These are phyloP conservation scores for Bimuria novae-zelandiae DNA, from an alignment of 2,329 filamentous ascomycete species.

Conservation along the genomic window DNA sequence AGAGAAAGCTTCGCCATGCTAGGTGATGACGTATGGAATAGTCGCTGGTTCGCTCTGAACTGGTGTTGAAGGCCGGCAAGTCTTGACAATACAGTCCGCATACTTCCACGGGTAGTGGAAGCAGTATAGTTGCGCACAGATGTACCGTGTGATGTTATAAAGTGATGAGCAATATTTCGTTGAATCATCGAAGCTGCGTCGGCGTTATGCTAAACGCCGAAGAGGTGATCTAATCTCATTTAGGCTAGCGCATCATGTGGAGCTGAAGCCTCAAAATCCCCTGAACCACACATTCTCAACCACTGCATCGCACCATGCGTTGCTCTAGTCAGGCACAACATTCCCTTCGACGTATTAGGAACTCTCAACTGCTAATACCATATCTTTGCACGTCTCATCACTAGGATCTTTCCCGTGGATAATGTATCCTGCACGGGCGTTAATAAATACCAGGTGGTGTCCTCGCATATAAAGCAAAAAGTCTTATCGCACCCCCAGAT, in stretches of 20 bases:
- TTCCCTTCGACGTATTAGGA: no score
- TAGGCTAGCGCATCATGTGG: not conserved
- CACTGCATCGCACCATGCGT: not conserved
- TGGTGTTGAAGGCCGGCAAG: slow-evolving; percentile 8
- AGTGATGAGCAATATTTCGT: not conserved
- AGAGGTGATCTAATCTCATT: not conserved
- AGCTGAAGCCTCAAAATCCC: not conserved
- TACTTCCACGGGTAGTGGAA: not conserved
- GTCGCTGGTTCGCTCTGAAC: slow-evolving; percentile 7
- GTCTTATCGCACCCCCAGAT: no score
- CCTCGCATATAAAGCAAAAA: no score
- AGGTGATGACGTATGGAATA: slow-evolving; percentile 31
- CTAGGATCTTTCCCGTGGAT: no score
- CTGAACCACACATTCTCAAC: not conserved
- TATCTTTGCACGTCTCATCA: no score
- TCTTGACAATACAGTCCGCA: slow-evolving; percentile 14
- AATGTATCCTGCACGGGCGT: no score
- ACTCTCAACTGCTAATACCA: no score
- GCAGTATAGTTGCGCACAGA: not conserved
- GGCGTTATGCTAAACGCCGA: not conserved
- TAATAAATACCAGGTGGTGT: no score
- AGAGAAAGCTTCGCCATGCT: slow-evolving; percentile 53
- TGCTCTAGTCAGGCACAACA: no score
- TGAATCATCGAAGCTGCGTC: not conserved
- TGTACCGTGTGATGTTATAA: not conserved